Percentiles rank a stretch among this genome's conserved stretches.
Evolutionary conservation across 331 rosid genomes (phyloP).

Genomic region (Spiraea crenata): DNA sequence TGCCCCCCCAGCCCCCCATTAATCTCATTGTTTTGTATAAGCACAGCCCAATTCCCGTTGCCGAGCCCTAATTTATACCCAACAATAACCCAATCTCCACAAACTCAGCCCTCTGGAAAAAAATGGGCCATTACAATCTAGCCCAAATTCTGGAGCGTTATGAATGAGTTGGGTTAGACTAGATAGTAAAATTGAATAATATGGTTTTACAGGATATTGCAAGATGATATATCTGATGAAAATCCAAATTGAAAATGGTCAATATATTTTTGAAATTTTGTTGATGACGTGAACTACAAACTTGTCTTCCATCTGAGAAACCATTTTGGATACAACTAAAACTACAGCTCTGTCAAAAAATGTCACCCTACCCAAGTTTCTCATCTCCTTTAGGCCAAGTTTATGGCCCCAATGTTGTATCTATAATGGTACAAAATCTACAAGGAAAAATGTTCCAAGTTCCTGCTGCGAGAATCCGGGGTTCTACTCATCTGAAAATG

Average conservation of each 20-base stretch:
- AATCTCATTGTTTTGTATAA: too few relatives aligned
- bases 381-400: not conserved
- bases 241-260: not conserved
- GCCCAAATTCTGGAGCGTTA: too few relatives aligned
- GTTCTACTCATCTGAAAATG: conserved; percentile 18
- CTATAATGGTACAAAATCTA: conserved; percentile 11
- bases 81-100: too few relatives aligned
- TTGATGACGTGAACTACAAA: not conserved
- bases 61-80: too few relatives aligned
- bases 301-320: not conserved
- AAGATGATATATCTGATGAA: not conserved
- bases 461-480: conserved; percentile 17
- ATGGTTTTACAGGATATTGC: not conserved
- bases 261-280: not conserved
- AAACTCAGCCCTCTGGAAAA: not conserved
- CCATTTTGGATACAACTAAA: conserved; percentile 17
- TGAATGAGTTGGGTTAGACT: not conserved
- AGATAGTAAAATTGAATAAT: too few relatives aligned
- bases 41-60: too few relatives aligned
- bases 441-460: conserved; percentile 16
- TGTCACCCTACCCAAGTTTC: not conserved
- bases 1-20: too few relatives aligned
- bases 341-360: not conserved
- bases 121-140: too few relatives aligned
- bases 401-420: conserved; percentile 11